phyloP scores from a whole-genome alignment of 1,284 basidiomycete genomes.

The Trametes hirsuta region DNA sequence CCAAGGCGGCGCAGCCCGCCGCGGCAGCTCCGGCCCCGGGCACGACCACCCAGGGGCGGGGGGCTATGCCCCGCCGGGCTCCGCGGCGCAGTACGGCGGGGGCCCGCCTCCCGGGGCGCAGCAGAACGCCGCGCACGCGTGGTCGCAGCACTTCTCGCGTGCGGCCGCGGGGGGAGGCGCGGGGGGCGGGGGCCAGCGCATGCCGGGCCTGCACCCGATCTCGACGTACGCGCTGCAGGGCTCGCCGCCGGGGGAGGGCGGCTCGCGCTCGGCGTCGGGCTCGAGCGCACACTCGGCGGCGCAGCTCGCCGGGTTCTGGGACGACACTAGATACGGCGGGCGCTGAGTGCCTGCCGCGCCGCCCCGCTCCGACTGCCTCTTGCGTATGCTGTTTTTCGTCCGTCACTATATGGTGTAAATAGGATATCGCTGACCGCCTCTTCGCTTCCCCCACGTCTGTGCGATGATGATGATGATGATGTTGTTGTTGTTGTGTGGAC shows the following conservation, averaged over 20 bases:
- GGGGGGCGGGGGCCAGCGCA: not conserved
- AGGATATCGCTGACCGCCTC: not conserved
- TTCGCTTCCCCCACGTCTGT: not conserved
- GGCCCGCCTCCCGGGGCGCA: not conserved
- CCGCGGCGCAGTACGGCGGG: slow-evolving; percentile 7
- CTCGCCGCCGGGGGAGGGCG: slow-evolving; percentile 9
- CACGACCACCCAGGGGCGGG: not conserved
- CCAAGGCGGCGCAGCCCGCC: slow-evolving; percentile 8
- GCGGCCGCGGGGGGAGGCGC: not conserved
- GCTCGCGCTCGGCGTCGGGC: slow-evolving; percentile 16
- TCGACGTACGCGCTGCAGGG: slow-evolving; percentile 20
- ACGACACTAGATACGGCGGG: slow-evolving; percentile 16
- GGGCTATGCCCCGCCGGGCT: not conserved
- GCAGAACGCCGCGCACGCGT: slow-evolving; percentile 7
- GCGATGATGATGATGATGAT: not conserved
- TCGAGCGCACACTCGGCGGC: slow-evolving; percentile 17
- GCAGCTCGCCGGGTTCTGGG: slow-evolving; percentile 21
- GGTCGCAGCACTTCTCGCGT: slow-evolving; percentile 16
- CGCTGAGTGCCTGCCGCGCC: slow-evolving; percentile 8
- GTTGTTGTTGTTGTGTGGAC: not conserved
- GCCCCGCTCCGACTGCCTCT: not conserved
- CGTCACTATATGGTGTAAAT: not conserved
- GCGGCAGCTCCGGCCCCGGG: slow-evolving; percentile 9
- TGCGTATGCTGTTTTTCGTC: not conserved
- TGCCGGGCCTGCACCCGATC: slow-evolving; percentile 8